These are phyloP conservation scores for Cryptosporidium sp. DNA, from an alignment of 169 alveolate species.

Conservation along the genomic window DNA sequence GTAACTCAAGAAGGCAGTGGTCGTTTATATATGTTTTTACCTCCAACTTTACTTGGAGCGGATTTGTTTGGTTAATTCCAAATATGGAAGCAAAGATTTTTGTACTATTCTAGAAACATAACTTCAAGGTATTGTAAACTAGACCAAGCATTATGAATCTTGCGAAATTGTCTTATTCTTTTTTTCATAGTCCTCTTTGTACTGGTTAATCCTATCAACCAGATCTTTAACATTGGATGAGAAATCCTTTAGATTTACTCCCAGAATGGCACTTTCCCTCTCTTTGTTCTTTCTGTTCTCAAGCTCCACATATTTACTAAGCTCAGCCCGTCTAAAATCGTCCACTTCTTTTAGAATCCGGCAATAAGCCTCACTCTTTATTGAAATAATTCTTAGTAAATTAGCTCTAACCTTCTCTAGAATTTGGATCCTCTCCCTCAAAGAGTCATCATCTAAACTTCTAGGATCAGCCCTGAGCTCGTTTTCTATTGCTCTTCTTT, in stretches of 20 bases:
- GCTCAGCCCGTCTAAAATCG: not conserved
- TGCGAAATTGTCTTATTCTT: not conserved
- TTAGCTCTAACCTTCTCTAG: constrained; percentile 10
- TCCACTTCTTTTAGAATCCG: not conserved
- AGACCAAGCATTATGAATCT: constrained; percentile 15
- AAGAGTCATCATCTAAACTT: not conserved
- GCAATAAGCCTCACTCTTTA: not conserved
- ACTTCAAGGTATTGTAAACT: constrained; percentile 4
- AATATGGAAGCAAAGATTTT: not conserved
- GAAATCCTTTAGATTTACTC: not conserved
- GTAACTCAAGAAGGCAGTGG: not conserved
- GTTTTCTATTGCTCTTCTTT: constrained; percentile 8
- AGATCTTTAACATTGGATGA: not conserved
- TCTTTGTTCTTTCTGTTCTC: not conserved
- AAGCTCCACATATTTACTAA: not conserved
- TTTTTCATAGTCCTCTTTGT: constrained; percentile 11
- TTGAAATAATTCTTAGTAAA: constrained; percentile 24
- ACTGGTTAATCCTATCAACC: not conserved
- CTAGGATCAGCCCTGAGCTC: not conserved
- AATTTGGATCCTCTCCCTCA: constrained; percentile 13
- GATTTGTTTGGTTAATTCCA: not conserved
- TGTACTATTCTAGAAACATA: not conserved
- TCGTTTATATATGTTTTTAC: too few species aligned
- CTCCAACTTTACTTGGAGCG: not conserved
- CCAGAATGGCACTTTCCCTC: not conserved